phyloP scores from a whole-genome alignment of 805 yeast genomes.

The Ogataea nitratoaversa region DNA sequence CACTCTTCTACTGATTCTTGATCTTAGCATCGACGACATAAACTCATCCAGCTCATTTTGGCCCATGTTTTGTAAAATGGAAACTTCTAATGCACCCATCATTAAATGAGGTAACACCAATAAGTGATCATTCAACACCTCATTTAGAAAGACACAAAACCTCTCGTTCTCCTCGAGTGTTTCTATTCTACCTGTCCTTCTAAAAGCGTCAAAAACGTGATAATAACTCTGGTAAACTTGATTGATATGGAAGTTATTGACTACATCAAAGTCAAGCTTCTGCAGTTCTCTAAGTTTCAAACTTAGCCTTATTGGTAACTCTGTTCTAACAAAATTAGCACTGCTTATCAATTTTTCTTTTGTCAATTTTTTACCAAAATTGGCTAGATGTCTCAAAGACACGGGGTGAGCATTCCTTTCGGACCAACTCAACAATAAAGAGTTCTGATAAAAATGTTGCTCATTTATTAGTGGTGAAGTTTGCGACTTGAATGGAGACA shows the following conservation, averaged over 20 bases:
- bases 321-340: conserved; percentile 86
- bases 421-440: conserved; percentile 59
- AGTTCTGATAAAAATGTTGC: conserved; percentile 86
- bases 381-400: conserved; percentile 83
- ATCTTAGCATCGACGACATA: conserved; percentile 72
- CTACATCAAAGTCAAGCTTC: conserved; percentile 71
- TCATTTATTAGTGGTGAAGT: conserved; percentile 28
- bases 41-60: conserved; percentile 63
- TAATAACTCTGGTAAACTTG: conserved; percentile 85
- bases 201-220: conserved; percentile 78
- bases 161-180: conserved; percentile 69
- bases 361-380: conserved; percentile 76
- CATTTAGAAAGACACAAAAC: conserved; percentile 62
- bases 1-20: conserved; percentile 84
- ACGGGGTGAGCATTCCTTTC: conserved; percentile 79
- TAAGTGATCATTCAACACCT: conserved; percentile 73
- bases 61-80: conserved; percentile 55
- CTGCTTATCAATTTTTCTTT: conserved; percentile 73
- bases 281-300: conserved; percentile 78
- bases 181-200: conserved; percentile 64
- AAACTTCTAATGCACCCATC: conserved; percentile 88
- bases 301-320: conserved; percentile 80
- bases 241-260: conserved; percentile 79
- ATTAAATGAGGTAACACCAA: conserved; percentile 81
- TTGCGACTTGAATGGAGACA: conserved; percentile 19